Conservation (phyloP, 2,329 filamentous ascomycete genomes). For the Verruconis gallopava region DNA sequence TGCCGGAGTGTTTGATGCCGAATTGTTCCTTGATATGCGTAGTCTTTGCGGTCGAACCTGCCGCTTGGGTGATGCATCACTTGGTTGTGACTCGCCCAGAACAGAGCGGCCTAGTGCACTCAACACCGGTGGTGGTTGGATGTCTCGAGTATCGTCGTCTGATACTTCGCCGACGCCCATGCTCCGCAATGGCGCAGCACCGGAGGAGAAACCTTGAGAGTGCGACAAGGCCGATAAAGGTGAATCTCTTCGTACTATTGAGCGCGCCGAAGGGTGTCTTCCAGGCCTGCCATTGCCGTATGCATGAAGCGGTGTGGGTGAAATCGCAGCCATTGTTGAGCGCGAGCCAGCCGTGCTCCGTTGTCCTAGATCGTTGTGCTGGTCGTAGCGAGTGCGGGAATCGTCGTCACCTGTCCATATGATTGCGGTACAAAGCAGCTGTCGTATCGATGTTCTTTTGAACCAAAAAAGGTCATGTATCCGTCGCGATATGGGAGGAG, state of each 20-base stretch:
- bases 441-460: not conserved
- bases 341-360: not conserved
- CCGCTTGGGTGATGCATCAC: conserved; percentile 14
- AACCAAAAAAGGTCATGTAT: not conserved
- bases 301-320: conserved; percentile 27
- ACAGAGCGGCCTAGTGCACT: conserved; percentile 57
- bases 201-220: conserved; percentile 27
- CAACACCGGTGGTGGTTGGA: conserved; percentile 73
- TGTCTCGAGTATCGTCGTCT: conserved; percentile 65
- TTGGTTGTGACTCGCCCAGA: conserved; percentile 24
- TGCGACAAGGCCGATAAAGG: conserved; percentile 32
- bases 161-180: conserved; percentile 66
- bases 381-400: not conserved
- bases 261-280: conserved; percentile 22
- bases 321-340: conserved; percentile 24
- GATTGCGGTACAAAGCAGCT: not conserved
- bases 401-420: not conserved
- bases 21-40: conserved; percentile 23
- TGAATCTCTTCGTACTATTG: conserved; percentile 20
- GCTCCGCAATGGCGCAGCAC: conserved; percentile 28
- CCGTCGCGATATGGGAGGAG: not conserved
- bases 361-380: not conserved
- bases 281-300: conserved; percentile 23
- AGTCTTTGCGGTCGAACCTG: conserved; percentile 21
- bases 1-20: conserved; percentile 23